A percentile compares a stretch with the other conserved stretches of the same genome.
Conservation (phyloP, 257 asterid genomes). For the Fraxinus anomala region DNA sequence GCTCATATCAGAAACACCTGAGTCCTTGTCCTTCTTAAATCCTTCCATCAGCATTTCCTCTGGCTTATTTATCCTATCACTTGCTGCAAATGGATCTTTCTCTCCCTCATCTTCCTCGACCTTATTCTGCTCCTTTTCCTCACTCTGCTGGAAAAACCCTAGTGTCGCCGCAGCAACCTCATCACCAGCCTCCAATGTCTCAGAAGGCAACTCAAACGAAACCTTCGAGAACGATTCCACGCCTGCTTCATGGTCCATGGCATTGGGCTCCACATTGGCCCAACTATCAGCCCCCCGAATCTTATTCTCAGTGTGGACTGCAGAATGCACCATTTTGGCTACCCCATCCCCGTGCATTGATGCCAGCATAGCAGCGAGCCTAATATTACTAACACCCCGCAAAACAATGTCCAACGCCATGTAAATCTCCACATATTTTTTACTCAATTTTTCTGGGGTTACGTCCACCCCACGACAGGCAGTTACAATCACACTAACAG, state of each 20-base stretch:
- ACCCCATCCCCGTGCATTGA: conserved; percentile 98
- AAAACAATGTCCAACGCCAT: conserved; percentile 97
- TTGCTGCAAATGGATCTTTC: conserved; percentile 95
- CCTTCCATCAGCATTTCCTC: conserved; percentile 82
- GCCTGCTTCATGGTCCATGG: conserved; percentile 65
- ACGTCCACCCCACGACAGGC: conserved; percentile 98
- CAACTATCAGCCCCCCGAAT: conserved; percentile 92
- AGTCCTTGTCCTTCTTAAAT: conserved; percentile 86
- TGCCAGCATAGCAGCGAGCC: conserved; percentile 91
- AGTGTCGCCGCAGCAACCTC: conserved; percentile 73
- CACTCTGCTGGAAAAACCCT: conserved; percentile 56
- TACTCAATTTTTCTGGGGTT: conserved; percentile 85
- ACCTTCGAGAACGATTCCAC: conserved; percentile 56
- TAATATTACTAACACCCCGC: conserved; percentile 86
- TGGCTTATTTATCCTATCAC: conserved; percentile 84
- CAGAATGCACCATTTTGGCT: conserved; percentile 96
- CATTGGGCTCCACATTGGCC: conserved; percentile 61
- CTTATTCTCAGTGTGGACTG: conserved; percentile 81
- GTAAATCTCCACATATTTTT: conserved; percentile 87
- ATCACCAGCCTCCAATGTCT: conserved; percentile 85
- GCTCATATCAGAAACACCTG: conserved; percentile 59
- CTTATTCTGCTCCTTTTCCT: conserved; percentile 66
- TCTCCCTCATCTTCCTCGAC: conserved; percentile 71
- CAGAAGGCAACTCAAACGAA: conserved; percentile 78
- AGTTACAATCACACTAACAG: conserved; percentile 83